These are phyloP conservation scores for Tremellales sp. DNA, from an alignment of 1,284 basidiomycete genomes.

Conservation along the genomic window DNA sequence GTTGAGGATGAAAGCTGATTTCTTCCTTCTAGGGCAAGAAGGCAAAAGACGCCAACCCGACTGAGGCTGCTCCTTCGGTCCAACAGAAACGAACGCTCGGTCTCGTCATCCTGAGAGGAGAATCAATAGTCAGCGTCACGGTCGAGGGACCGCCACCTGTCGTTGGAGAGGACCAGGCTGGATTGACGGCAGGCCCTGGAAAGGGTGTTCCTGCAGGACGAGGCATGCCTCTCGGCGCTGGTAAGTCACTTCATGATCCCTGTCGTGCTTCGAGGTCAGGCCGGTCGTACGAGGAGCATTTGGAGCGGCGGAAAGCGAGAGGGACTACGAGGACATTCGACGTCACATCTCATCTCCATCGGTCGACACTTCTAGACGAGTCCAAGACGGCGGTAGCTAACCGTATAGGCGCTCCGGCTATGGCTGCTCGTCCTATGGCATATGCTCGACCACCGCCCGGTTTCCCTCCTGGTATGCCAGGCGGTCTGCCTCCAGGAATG, in stretches of 20 bases:
- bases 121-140: conserved; percentile 90
- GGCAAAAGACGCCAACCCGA: conserved; percentile 40
- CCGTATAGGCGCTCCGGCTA: conserved; percentile 49
- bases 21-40: conserved; percentile 43
- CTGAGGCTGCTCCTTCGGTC: conserved; percentile 67
- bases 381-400: too few species aligned
- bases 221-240: conserved; percentile 93
- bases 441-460: conserved; percentile 58
- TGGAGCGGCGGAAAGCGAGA: background rate
- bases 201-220: conserved; percentile 92
- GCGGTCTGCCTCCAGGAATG: conserved; percentile 53
- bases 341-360: too few species aligned
- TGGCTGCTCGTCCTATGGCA: conserved; percentile 76
- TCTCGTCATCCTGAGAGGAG: conserved; percentile 91
- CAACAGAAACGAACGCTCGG: conserved; percentile 96
- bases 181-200: conserved; percentile 70
- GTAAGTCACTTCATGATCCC: conserved; percentile 55
- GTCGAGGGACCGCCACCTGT: conserved; percentile 98
- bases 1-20: background rate
- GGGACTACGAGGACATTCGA: too few species aligned
- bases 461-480: conserved; percentile 65
- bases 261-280: background rate
- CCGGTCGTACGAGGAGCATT: too few species aligned
- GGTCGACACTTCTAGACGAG: too few species aligned
- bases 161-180: conserved; percentile 76